Evolutionary conservation across 2,329 filamentous ascomycete genomes (phyloP).

Genomic region (Monosporascus sp.): DNA sequence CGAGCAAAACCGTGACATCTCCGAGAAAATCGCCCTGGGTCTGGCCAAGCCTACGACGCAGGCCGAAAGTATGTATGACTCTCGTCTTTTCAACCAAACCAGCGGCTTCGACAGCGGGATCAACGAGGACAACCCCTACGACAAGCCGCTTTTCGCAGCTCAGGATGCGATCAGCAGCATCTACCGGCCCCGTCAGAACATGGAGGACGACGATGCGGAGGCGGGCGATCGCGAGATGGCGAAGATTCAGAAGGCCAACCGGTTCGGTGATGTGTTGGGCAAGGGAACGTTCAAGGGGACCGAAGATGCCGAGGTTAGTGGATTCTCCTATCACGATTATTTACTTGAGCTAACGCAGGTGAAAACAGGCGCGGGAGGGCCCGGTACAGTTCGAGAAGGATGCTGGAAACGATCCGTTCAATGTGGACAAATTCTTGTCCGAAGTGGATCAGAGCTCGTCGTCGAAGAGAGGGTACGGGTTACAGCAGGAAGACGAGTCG

Average conservation of each 20-base stretch:
- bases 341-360: slow-evolving; percentile 25
- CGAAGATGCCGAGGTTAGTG: slow-evolving; percentile 69
- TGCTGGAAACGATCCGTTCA: slow-evolving; percentile 70
- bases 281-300: slow-evolving; percentile 88
- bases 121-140: slow-evolving; percentile 96
- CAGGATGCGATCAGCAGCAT: slow-evolving; percentile 94
- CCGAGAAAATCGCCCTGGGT: slow-evolving; percentile 91
- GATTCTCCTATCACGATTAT: neutral
- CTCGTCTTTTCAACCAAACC: slow-evolving; percentile 87
- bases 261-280: slow-evolving; percentile 82
- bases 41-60: slow-evolving; percentile 91
- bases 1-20: slow-evolving; percentile 94
- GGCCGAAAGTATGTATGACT: slow-evolving; percentile 95
- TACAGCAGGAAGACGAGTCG: slow-evolving; percentile 64
- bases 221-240: slow-evolving; percentile 78
- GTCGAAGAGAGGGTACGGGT: slow-evolving; percentile 69
- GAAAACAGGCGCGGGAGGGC: slow-evolving; percentile 65
- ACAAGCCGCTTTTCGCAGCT: slow-evolving; percentile 93
- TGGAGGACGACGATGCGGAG: slow-evolving; percentile 73
- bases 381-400: slow-evolving; percentile 98
- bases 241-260: slow-evolving; percentile 76
- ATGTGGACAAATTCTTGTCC: slow-evolving; percentile 87
- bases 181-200: slow-evolving; percentile 73
- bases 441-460: slow-evolving; percentile 62
- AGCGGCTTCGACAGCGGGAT: slow-evolving; percentile 87